Evolutionary conservation across 1,284 basidiomycete genomes (phyloP), one percentile per base, ranked within the genome.

Genomic region (Naganishia cerealis): DNA sequence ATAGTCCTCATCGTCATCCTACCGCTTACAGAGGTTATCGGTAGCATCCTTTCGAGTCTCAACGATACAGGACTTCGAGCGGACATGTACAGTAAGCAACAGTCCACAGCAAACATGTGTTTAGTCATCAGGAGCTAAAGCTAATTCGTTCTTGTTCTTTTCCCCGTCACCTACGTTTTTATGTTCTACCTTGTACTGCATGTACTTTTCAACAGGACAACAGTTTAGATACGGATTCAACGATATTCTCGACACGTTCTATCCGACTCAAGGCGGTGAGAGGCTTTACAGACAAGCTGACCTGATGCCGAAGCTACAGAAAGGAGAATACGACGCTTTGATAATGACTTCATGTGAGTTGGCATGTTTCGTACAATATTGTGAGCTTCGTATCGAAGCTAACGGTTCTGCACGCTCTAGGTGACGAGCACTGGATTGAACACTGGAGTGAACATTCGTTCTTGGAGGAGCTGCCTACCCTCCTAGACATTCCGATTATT

Each of bases 281-380:
- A 38, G 21, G 3, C 33, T 63, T 10, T 52, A 42, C 7, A 6
- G 24, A 18, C 38, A 40, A 40, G 38, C 40, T 15, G 3, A 24
- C 0, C 16, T 63, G 50, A 29, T 39, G 46, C 38, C 61, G 26
- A 63, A 40, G 38, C 50, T 63, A 6, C 36, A 29, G 24, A 24
- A 21, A n/a, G 50, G 61, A 42, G 61, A 63, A 16, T 63, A 63
- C 39, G 61, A 63, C 40, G 61, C 61, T 8, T 63, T 63, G 61
- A 43, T 63, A n/a, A 53, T 63, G 61, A 63, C 61, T n/a, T 63
- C 61, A 18, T 63, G 61, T 63, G 42, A 26, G 61, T 59, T 24
- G 10, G 21, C 15, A 18, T 52, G n/a, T 40, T 7, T n/a, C n/a
- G n/a, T n/a, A n/a, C n/a, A n/a, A 26, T 26, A 2, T n/a, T 8